These are phyloP conservation scores for Suzukiozyma palmioleophila DNA, from an alignment of 1,139 yeast genomes.

Conservation along the genomic window DNA sequence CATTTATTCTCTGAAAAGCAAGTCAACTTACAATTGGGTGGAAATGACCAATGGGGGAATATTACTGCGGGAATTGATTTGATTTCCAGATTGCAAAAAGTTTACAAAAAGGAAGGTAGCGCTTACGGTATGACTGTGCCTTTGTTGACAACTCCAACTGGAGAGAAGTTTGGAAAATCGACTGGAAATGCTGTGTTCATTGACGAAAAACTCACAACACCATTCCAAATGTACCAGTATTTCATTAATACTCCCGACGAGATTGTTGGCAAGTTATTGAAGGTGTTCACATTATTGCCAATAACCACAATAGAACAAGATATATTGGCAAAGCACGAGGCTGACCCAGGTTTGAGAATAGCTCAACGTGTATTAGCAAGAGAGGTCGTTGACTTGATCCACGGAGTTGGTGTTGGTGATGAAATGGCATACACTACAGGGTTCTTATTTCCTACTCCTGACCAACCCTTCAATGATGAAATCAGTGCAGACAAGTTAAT, in stretches of 20 bases:
- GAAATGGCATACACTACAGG: slow-evolving; percentile 62
- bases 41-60: slow-evolving; percentile 98
- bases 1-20: slow-evolving; percentile 58
- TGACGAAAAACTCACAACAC: slow-evolving; percentile 64
- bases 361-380: slow-evolving; percentile 79
- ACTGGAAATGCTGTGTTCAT: slow-evolving; percentile 97
- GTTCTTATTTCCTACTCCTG: slow-evolving; percentile 60
- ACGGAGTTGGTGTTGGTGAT: slow-evolving; percentile 74
- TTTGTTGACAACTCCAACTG: slow-evolving; percentile 77
- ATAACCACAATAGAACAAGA: slow-evolving; percentile 47
- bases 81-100: slow-evolving; percentile 55
- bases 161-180: slow-evolving; percentile 94
- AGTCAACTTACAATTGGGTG: slow-evolving; percentile 85
- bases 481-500: slow-evolving; percentile 52
- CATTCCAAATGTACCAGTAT: slow-evolving; percentile 82
- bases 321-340: slow-evolving; percentile 47
- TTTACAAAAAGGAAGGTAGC: slow-evolving; percentile 12
- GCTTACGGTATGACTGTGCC: slow-evolving; percentile 88
- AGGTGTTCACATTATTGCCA: slow-evolving; percentile 78
- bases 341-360: slow-evolving; percentile 56
- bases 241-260: slow-evolving; percentile 79
- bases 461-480: slow-evolving; percentile 43
- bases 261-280: slow-evolving; percentile 64
- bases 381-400: slow-evolving; percentile 83
- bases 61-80: slow-evolving; percentile 94